phyloP scores from a whole-genome alignment of 257 asterid species.

The Nyctanthes arbortristis region DNA sequence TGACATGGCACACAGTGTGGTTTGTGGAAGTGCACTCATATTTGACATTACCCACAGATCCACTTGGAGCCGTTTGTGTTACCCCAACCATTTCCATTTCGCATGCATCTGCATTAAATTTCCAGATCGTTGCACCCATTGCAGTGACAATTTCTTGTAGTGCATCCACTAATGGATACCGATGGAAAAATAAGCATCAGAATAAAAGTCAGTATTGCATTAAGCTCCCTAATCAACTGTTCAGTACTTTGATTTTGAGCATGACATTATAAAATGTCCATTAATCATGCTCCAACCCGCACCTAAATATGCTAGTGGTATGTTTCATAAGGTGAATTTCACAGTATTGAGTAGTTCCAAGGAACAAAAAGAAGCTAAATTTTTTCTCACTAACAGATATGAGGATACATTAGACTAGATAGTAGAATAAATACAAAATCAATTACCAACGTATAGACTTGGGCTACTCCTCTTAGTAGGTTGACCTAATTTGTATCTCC shows the following conservation, averaged over 20 bases:
- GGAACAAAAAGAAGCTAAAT: not conserved
- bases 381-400: not conserved
- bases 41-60: slow-evolving; percentile 48
- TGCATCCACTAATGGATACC: slow-evolving; percentile 55
- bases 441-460: too few species aligned
- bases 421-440: too few species aligned
- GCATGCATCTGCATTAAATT: slow-evolving; percentile 61
- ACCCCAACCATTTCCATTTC: slow-evolving; percentile 54
- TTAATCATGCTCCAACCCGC: too few species aligned
- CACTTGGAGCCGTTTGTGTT: slow-evolving; percentile 41
- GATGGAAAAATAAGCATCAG: slow-evolving; percentile 7
- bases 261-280: too few species aligned
- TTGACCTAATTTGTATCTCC: too few species aligned
- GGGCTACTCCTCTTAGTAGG: too few species aligned
- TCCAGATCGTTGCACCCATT: slow-evolving; percentile 76
- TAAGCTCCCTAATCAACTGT: not conserved
- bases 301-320: too few species aligned
- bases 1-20: slow-evolving; percentile 58
- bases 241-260: not conserved
- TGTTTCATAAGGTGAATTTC: too few species aligned
- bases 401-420: too few species aligned
- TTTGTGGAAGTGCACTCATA: slow-evolving; percentile 51
- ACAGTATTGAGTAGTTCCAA: too few species aligned
- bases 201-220: not conserved
- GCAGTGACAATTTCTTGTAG: slow-evolving; percentile 63